Base-by-base conservation (phyloP, 2,329 filamentous ascomycete species). In the Phoma sp. region DNA sequence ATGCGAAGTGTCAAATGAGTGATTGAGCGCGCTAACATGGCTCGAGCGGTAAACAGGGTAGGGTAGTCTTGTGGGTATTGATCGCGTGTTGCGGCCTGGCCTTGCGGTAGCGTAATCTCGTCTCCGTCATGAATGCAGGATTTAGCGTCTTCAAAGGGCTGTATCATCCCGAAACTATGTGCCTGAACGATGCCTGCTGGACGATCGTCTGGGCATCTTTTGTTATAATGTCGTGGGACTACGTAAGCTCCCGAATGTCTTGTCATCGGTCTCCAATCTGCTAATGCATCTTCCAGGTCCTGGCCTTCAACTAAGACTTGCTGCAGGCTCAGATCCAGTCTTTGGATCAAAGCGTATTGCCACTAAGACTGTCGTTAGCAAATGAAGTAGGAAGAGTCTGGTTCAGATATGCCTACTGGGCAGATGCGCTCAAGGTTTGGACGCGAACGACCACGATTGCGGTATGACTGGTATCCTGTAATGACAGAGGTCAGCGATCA, bases 261-360 rank as follows among this genome's bases (percentile, higher is more conserved):
- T 22, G 46, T 18, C 5, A 46, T 35, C 14, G 52, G 35, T 25
- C 18, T 27, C 43, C 43, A 46, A 22, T 25, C n/a, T 46, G 23
- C 25, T 43, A 43, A n/a, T 37, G 11, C 23, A 23, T 24, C n/a
- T 6, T 37, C 27, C 2, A 53, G 37, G n/a, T 29, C 5, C 2
- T 18, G 22, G 41, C 45, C 43, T 42, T 53, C 50, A 14, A 53
- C 24, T 7, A 23, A 42, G n/a, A 5, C 36, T 47, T 53, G 43
- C 23, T 47, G 22, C n/a, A 53, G 29, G 38, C 43, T 37, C 22
- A 43, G 23, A 43, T 47, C 43, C 18, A 47, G 14, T 24, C 50
- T 43, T 42, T 43, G 27, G 23, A 47, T 47, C 32, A 47, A 47
- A n/a, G 50, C 50, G 27, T 47, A 47, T 30, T 53, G 50, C 50